These are phyloP conservation scores for Peronospora destructor DNA, from an alignment of 352 stramenopile species.

Conservation along the genomic window DNA sequence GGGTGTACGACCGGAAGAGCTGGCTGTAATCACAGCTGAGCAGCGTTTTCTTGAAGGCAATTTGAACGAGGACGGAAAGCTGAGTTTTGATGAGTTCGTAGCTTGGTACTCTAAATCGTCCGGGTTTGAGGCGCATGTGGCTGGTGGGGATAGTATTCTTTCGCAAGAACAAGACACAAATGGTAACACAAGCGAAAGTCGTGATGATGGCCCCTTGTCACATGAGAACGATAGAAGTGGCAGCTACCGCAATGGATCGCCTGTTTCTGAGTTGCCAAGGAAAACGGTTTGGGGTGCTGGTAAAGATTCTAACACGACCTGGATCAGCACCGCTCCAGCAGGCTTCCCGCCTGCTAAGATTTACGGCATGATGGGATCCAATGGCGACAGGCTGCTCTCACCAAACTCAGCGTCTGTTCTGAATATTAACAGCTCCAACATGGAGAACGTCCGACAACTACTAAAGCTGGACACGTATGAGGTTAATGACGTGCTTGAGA, in stretches of 20 bases:
- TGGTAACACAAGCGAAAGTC: conserved; percentile 13
- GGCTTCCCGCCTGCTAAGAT: conserved; percentile 40
- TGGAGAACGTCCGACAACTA: conserved; percentile 66
- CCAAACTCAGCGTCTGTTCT: conserved; percentile 39
- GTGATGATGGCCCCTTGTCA: conserved; percentile 9
- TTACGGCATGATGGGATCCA: conserved; percentile 31
- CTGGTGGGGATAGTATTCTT: conserved; percentile 28
- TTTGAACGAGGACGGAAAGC: conserved; percentile 65
- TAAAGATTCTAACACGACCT: conserved; percentile 8
- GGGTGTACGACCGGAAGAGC: conserved; percentile 56
- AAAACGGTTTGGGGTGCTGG: conserved; percentile 25
- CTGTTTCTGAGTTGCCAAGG: conserved; percentile 21
- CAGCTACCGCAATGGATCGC: conserved; percentile 14
- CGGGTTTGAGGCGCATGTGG: conserved; percentile 36
- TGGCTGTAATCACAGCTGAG: conserved; percentile 72
- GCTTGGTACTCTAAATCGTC: conserved; percentile 70
- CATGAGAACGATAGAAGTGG: conserved; percentile 10
- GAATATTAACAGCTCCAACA: conserved; percentile 69
- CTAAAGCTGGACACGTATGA: conserved; percentile 83
- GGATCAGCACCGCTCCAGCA: conserved; percentile 11
- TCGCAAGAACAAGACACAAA: conserved; percentile 13
- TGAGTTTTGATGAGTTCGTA: conserved; percentile 86
- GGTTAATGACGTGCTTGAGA: conserved; percentile 84
- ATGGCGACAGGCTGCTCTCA: conserved; percentile 38
- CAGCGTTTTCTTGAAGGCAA: conserved; percentile 84